phyloP scores from a whole-genome alignment of 441 rosid genomes.

The Breynia disticha region DNA sequence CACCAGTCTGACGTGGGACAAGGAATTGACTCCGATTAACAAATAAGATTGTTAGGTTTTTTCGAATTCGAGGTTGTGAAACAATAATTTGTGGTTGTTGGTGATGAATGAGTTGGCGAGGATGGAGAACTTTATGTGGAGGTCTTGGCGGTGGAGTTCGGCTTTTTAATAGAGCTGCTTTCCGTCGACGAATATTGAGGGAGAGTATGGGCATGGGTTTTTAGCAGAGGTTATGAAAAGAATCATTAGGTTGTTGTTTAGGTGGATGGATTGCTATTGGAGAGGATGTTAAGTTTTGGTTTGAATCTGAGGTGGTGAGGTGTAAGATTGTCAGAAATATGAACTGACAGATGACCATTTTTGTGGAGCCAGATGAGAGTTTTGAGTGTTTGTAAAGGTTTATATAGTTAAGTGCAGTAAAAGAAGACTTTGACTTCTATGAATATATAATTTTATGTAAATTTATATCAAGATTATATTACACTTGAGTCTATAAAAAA shows the following conservation, averaged over 20 bases:
- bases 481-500: too few species aligned
- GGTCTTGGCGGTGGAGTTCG: conserved; percentile 59
- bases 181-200: conserved; percentile 87
- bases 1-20: conserved; percentile 81
- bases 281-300: conserved; percentile 35
- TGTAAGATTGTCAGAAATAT: background rate
- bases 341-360: conserved; percentile 37
- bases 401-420: too few species aligned
- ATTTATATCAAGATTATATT: too few species aligned
- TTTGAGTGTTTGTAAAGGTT: background rate
- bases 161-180: conserved; percentile 62
- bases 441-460: too few species aligned
- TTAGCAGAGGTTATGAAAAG: conserved; percentile 59
- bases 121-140: conserved; percentile 58
- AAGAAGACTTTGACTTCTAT: too few species aligned
- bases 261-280: conserved; percentile 54
- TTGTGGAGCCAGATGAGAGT: background rate
- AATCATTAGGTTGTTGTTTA: conserved; percentile 57
- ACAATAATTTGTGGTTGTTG: conserved; percentile 74
- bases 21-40: conserved; percentile 72
- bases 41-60: conserved; percentile 59
- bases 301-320: conserved; percentile 19
- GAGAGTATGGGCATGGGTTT: conserved; percentile 61
- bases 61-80: conserved; percentile 75
- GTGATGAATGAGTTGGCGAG: conserved; percentile 60